Evolutionary conservation across 2,329 filamentous ascomycete species (phyloP).

Genomic region (Fusarium bactridioides): DNA sequence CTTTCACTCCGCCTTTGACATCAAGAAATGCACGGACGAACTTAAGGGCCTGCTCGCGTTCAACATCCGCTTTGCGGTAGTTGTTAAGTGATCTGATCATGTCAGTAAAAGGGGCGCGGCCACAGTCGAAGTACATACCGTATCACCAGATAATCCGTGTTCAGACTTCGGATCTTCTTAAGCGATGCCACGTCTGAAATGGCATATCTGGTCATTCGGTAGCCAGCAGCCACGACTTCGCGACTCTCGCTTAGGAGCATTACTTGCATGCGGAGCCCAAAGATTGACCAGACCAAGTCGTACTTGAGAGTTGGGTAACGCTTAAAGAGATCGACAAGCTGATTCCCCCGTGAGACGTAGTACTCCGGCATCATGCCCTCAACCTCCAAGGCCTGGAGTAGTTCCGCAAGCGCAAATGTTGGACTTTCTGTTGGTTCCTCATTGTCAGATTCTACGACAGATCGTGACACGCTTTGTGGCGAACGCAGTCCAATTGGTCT

Average conservation of each 20-base stretch:
- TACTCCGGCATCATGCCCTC: constrained; percentile 92
- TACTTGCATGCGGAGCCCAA: constrained; percentile 90
- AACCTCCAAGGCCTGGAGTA: constrained; percentile 86
- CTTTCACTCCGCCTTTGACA: constrained; percentile 88
- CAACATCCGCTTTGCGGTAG: constrained; percentile 95
- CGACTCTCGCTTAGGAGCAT: constrained; percentile 96
- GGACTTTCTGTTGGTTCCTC: constrained; percentile 84
- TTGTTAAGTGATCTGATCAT: constrained; percentile 79
- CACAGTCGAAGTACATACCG: constrained; percentile 43
- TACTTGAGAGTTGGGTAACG: constrained; percentile 93
- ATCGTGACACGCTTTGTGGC: constrained; percentile 63
- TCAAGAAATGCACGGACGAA: constrained; percentile 95
- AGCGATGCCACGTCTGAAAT: constrained; percentile 92
- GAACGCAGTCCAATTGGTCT: constrained; percentile 61
- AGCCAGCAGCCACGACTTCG: constrained; percentile 94
- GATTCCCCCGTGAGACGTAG: constrained; percentile 92
- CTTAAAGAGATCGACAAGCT: constrained; percentile 95
- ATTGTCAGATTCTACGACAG: constrained; percentile 66
- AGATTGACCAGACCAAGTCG: constrained; percentile 94
- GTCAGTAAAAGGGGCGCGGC: constrained; percentile 10
- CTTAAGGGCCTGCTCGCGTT: constrained; percentile 95
- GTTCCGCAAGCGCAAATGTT: constrained; percentile 88
- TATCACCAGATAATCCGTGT: constrained; percentile 93
- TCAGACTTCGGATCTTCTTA: constrained; percentile 83
- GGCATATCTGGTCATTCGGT: constrained; percentile 90